A percentile compares a stretch with the other conserved stretches of the same genome.
Evolutionary conservation across 139 green algal genomes (phyloP).

Genomic region (Astrephomene gubernaculifera): DNA sequence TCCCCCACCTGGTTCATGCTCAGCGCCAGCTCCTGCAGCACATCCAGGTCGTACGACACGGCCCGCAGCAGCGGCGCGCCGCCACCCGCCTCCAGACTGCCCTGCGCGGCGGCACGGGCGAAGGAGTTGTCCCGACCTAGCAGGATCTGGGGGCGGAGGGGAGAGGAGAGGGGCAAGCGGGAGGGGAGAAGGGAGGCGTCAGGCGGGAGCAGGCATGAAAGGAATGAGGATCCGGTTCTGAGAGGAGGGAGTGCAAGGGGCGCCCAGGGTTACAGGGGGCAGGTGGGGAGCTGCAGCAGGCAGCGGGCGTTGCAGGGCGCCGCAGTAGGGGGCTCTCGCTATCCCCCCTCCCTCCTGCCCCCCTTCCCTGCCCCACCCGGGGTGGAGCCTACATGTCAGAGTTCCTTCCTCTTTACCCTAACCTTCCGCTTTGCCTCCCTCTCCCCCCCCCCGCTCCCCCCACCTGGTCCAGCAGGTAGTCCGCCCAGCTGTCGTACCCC

Average conservation of each 20-base stretch:
- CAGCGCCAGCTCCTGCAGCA: slow-evolving; percentile 53
- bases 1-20: not conserved
- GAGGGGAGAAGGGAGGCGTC: not conserved
- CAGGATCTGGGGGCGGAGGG: slow-evolving; percentile 43
- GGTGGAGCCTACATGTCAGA: too few relatives aligned
- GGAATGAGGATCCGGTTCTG: not conserved
- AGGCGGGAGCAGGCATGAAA: not conserved
- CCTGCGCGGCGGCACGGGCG: slow-evolving; percentile 65
- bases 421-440: not conserved
- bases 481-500: slow-evolving; percentile 62
- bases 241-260: not conserved
- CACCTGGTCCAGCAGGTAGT: slow-evolving; percentile 73
- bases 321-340: too few relatives aligned
- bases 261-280: not conserved
- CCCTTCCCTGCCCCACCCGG: not conserved
- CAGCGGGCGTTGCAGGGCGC: too few relatives aligned
- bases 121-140: slow-evolving; percentile 66
- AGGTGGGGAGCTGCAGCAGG: too few relatives aligned
- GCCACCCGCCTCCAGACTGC: slow-evolving; percentile 50
- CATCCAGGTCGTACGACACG: slow-evolving; percentile 69
- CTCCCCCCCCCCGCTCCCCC: not conserved
- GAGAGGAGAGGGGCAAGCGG: not conserved
- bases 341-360: too few relatives aligned
- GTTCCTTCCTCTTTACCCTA: not conserved
- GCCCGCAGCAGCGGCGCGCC: slow-evolving; percentile 56